Conservation (phyloP, 1,284 basidiomycete species). For the Apiotrichum mycotoxinovorans region DNA sequence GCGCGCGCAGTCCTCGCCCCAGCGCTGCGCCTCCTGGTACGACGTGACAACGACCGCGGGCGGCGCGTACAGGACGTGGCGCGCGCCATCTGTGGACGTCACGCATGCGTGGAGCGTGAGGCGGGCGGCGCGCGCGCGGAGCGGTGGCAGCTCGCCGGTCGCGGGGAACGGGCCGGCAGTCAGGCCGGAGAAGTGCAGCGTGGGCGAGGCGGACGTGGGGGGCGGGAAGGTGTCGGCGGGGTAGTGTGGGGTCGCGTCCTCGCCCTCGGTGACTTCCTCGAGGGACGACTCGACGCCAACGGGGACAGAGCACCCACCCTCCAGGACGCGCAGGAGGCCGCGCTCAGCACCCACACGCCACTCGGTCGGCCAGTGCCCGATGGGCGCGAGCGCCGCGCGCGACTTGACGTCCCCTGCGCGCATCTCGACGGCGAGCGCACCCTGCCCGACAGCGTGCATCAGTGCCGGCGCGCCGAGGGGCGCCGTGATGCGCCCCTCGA, state of each 20-base stretch:
- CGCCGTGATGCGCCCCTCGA: constrained; percentile 72
- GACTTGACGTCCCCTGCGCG: constrained; percentile 66
- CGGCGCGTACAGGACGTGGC: constrained; percentile 66
- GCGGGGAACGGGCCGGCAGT: constrained; percentile 10
- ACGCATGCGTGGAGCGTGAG: constrained; percentile 72
- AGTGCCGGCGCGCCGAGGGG: constrained; percentile 72
- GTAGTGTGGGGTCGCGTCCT: constrained; percentile 12
- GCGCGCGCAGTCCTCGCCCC: constrained; percentile 65
- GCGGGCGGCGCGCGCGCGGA: constrained; percentile 37
- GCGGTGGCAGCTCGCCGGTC: constrained; percentile 14
- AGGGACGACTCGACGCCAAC: constrained; percentile 72
- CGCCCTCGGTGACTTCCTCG: constrained; percentile 24
- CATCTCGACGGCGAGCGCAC: constrained; percentile 85
- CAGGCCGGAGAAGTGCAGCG: constrained; percentile 46
- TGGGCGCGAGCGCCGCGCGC: constrained; percentile 60
- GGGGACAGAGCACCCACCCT: constrained; percentile 96
- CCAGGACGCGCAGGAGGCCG: constrained; percentile 77
- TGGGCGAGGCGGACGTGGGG: constrained; percentile 29
- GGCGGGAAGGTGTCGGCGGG: constrained; percentile 20
- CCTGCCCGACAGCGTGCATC: constrained; percentile 90
- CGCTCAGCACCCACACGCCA: constrained; percentile 79
- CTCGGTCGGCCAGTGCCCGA: constrained; percentile 72
- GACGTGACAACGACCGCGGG: constrained; percentile 56
- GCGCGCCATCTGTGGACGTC: constrained; percentile 67
- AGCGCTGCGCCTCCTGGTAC: constrained; percentile 61